phyloP scores from a whole-genome alignment of 495 filamentous ascomycete species.

The Platismatia glauca region DNA sequence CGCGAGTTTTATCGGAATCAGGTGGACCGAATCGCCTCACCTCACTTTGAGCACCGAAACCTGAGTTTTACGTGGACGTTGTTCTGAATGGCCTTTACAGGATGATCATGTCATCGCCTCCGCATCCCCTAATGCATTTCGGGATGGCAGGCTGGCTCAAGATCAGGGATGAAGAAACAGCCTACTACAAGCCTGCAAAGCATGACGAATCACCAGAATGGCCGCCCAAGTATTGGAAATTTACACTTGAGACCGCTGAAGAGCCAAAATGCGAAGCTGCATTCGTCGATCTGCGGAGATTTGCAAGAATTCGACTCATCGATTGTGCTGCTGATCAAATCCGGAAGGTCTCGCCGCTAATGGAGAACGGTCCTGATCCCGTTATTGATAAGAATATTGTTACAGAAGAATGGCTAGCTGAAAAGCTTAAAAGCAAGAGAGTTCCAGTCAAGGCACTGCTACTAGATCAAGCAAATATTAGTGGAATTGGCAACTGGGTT shows the following conservation, averaged over 20 bases:
- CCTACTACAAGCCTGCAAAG: conserved; percentile 66
- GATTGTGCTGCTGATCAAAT: conserved; percentile 70
- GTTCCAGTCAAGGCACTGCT: conserved; percentile 82
- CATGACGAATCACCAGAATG: conserved; percentile 51
- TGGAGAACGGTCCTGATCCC: conserved; percentile 89
- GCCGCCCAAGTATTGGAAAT: conserved; percentile 90
- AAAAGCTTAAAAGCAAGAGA: conserved; percentile 61
- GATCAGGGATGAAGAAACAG: conserved; percentile 63
- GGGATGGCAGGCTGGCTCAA: conserved; percentile 88
- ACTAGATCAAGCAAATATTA: conserved; percentile 80
- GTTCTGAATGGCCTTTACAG: conserved; percentile 15
- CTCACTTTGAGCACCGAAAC: neutral
- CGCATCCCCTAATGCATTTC: conserved; percentile 86
- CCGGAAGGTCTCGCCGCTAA: conserved; percentile 65
- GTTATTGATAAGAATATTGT: conserved; percentile 71
- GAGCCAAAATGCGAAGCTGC: conserved; percentile 60
- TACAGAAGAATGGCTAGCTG: conserved; percentile 58
- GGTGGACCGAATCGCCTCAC: neutral
- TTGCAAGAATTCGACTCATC: conserved; percentile 71
- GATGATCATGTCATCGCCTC: conserved; percentile 60
- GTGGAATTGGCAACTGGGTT: conserved; percentile 96
- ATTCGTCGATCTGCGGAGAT: conserved; percentile 72
- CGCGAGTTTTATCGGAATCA: neutral
- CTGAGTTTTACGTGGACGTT: neutral
- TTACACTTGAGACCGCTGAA: conserved; percentile 57